Percentiles rank a stretch among this genome's conserved stretches.
Evolutionary conservation across 2,329 filamentous ascomycete species (phyloP).

Genomic region (Hymenoscyphus occultus): DNA sequence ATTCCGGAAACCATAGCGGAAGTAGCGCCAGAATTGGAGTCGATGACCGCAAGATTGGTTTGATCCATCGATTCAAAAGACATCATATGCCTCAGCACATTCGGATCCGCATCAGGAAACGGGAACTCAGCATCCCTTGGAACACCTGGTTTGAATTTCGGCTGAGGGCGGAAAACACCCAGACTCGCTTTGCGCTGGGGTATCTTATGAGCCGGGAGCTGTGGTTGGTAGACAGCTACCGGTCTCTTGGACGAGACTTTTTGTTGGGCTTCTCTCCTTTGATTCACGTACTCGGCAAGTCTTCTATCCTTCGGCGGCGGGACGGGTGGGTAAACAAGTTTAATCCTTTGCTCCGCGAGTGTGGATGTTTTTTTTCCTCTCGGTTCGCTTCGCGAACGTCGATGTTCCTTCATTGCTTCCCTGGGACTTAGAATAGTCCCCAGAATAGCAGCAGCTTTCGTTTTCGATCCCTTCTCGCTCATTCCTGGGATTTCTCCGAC

Average conservation of each 20-base stretch:
- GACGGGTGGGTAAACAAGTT: constrained; percentile 6
- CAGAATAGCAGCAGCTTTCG: constrained; percentile 10
- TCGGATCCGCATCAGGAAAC: constrained; percentile 12
- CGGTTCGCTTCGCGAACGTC: constrained; percentile 9
- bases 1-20: not conserved
- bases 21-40: not conserved
- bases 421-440: constrained; percentile 13
- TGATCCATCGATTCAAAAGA: constrained; percentile 1
- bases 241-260: not conserved
- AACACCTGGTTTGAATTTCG: not conserved
- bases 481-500: not conserved
- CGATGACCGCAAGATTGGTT: no score
- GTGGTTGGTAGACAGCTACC: constrained; percentile 9
- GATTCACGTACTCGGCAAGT: not conserved
- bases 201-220: not conserved
- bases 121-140: not conserved
- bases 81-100: constrained; percentile 9
- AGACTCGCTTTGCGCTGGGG: not conserved
- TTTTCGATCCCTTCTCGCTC: not conserved
- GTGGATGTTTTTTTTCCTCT: not conserved
- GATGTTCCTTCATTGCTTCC: constrained; percentile 13
- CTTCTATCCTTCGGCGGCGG: constrained; percentile 6
- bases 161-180: not conserved
- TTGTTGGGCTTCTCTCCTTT: not conserved
- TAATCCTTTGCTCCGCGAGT: not conserved